Percentiles rank a stretch among this genome's conserved stretches.
These are phyloP conservation scores for Aspergillus aculeatinus DNA, from an alignment of 2,329 filamentous ascomycete species.

Conservation along the genomic window DNA sequence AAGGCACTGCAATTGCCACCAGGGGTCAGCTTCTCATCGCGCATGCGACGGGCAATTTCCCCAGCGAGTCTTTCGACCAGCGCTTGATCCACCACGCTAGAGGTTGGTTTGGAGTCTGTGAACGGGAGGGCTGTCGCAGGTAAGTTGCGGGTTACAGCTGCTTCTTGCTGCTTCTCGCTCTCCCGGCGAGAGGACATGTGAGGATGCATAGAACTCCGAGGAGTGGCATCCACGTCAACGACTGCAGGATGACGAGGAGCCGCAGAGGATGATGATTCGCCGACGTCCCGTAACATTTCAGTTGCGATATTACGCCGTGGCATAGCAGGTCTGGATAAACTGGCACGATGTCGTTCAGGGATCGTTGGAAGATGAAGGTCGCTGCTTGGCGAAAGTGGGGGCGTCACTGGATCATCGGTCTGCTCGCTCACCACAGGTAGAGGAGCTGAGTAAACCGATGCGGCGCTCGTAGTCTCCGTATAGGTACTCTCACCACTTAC, in stretches of 20 bases:
- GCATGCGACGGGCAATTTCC: constrained; percentile 80
- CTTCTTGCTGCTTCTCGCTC: constrained; percentile 29
- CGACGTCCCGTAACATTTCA: constrained; percentile 24
- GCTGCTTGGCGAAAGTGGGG: constrained; percentile 48
- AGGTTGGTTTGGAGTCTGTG: constrained; percentile 29
- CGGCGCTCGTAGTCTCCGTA: constrained; percentile 46
- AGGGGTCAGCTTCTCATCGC: constrained; percentile 69
- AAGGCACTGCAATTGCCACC: constrained; percentile 35
- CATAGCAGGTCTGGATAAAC: constrained; percentile 25
- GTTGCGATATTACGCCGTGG: constrained; percentile 25
- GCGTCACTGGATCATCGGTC: constrained; percentile 55
- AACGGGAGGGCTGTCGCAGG: constrained; percentile 39
- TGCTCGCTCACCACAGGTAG: constrained; percentile 61
- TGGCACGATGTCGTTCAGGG: constrained; percentile 34
- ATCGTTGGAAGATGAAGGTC: constrained; percentile 34
- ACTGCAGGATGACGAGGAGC: constrained; percentile 20
- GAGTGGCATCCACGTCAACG: constrained; percentile 35
- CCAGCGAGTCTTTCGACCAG: constrained; percentile 72
- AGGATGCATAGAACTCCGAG: constrained; percentile 29
- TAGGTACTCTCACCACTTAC: constrained; percentile 44
- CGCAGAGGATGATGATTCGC: constrained; percentile 27
- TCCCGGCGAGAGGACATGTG: constrained; percentile 15
- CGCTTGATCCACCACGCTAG: constrained; percentile 47
- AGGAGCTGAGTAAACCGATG: constrained; percentile 52
- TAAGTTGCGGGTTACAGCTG: constrained; percentile 28